Base-by-base conservation (phyloP, 768 basidiomycete genomes). In the Thelephora ganbajun region DNA sequence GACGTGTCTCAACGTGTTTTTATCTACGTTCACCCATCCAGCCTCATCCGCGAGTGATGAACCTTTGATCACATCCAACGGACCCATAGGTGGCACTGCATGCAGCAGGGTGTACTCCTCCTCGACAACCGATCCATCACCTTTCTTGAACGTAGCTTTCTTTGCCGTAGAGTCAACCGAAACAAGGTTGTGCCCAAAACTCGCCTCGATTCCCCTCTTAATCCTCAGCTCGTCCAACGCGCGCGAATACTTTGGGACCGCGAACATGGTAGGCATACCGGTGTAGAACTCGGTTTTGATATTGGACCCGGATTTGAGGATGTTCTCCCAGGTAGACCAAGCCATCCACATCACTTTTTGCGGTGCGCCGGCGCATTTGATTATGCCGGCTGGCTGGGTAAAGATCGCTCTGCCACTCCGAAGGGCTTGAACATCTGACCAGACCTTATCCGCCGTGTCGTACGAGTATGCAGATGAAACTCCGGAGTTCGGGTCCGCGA, bases 291-390 rank as follows among this genome's bases (percentile, higher is more conserved):
- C 76, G 51, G 85, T 59, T 45, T 77, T 69, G 54, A 84, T 71
- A 43, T 74, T 69, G 44, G 72, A 69, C 13, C 66, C 60, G 26
- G 26, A 30, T 16, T 83, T 73, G 2, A 70, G 69, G 9, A 83
- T 83, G 58, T 63, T 70, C 48, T 72, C 70, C 61, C 73, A 89
- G 43, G 79, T 69, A 59, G 92, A 87, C 86, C 87, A 90, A 42
- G 87, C 85, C 85, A 91, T 89, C 89, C 90, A 94, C 86, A 94
- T 91, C 47, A 92, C 85, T 65, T 93, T 91, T 59, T 90, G 86
- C 16, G 86, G 84, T 13, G 82, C 84, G 68, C 89, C 83, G 56
- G 92, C 85, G 61, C 93, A 98, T 64, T 99, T 99, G 59, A 99
- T 76, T 20, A 89, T 66, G 13, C 93, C 91, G 12, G 83, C 77